A percentile compares a stretch with the other conserved stretches of the same genome.
Conservation (phyloP, 768 basidiomycete species). For the Russula sp. region DNA sequence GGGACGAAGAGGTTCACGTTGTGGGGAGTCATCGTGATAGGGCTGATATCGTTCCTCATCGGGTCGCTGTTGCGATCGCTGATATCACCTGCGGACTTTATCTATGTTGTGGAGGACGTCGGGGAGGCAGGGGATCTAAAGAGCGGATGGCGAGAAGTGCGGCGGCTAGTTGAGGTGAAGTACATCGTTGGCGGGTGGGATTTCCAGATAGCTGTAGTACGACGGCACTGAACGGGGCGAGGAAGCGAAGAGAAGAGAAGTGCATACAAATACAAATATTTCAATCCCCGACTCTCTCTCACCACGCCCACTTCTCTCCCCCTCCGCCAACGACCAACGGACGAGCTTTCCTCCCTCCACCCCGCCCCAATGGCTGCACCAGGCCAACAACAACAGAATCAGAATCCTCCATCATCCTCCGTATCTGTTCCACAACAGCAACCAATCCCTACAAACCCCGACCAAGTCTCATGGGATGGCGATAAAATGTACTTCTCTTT, state of each 20-base stretch:
- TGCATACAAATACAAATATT: slow-evolving; percentile 14
- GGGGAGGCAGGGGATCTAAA: slow-evolving; percentile 50
- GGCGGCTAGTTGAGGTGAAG: slow-evolving; percentile 76
- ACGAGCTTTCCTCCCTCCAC: neutral
- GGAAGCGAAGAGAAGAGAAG: slow-evolving; percentile 2
- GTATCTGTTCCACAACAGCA: slow-evolving; percentile 27
- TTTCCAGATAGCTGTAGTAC: slow-evolving; percentile 80
- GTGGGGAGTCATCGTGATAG: slow-evolving; percentile 67
- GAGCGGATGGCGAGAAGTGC: slow-evolving; percentile 80
- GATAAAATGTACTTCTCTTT: slow-evolving; percentile 63
- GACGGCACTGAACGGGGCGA: slow-evolving; percentile 50
- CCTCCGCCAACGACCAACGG: too few species aligned
- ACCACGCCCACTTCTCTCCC: slow-evolving; percentile 5
- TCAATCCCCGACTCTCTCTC: slow-evolving; percentile 22
- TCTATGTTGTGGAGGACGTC: slow-evolving; percentile 66
- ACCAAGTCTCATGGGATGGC: slow-evolving; percentile 68
- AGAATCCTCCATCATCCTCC: slow-evolving; percentile 1
- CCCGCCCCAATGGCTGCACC: neutral
- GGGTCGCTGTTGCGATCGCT: slow-evolving; percentile 88
- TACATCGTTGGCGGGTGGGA: slow-evolving; percentile 84
- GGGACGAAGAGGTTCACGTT: slow-evolving; percentile 40
- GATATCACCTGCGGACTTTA: slow-evolving; percentile 87
- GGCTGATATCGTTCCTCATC: slow-evolving; percentile 84
- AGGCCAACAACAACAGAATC: neutral
- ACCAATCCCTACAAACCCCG: slow-evolving; percentile 21